A percentile compares a stretch with the other conserved stretches of the same genome.
Evolutionary conservation across 805 yeast species (phyloP).

Genomic region (Schwanniomyces occidentalis): DNA sequence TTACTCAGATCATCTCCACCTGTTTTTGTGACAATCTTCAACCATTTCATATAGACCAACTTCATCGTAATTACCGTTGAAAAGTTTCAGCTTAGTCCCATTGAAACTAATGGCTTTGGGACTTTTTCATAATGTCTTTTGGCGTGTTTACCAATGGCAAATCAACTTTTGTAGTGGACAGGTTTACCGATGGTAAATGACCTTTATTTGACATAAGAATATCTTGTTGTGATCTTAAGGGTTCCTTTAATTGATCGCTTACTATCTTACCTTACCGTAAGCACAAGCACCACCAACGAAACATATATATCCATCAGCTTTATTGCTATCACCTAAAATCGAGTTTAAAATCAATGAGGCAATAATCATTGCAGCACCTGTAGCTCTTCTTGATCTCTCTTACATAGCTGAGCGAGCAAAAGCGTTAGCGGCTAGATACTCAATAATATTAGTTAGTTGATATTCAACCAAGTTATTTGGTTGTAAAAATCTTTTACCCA

Average conservation of each 20-base stretch:
- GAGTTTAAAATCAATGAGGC: conserved; percentile 40
- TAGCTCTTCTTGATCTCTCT: conserved; percentile 53
- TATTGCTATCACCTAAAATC: conserved; percentile 38
- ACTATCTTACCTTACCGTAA: conserved; percentile 62
- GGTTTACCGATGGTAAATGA: conserved; percentile 25
- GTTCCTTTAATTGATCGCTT: conserved; percentile 54
- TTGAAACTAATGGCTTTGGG: conserved; percentile 46
- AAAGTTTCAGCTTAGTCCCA: conserved; percentile 58
- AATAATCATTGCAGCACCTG: conserved; percentile 61
- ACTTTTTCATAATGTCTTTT: conserved; percentile 48
- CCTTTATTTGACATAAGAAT: conserved; percentile 44
- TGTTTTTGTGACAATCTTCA: conserved; percentile 54
- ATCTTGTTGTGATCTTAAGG: conserved; percentile 67
- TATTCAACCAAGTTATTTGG: conserved; percentile 52
- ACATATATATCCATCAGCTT: conserved; percentile 54
- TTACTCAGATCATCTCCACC: conserved; percentile 63
- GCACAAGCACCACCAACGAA: conserved; percentile 69
- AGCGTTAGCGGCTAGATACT: conserved; percentile 46
- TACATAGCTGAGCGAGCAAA: conserved; percentile 46
- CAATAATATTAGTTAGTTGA: conserved; percentile 49
- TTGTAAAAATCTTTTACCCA: conserved; percentile 43
- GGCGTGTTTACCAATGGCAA: conserved; percentile 35
- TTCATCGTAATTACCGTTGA: no score
- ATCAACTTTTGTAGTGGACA: conserved; percentile 33
- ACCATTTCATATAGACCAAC: no score